Base-by-base conservation (phyloP, 495 filamentous ascomycete genomes). In the Penicillium egyptiacum region DNA sequence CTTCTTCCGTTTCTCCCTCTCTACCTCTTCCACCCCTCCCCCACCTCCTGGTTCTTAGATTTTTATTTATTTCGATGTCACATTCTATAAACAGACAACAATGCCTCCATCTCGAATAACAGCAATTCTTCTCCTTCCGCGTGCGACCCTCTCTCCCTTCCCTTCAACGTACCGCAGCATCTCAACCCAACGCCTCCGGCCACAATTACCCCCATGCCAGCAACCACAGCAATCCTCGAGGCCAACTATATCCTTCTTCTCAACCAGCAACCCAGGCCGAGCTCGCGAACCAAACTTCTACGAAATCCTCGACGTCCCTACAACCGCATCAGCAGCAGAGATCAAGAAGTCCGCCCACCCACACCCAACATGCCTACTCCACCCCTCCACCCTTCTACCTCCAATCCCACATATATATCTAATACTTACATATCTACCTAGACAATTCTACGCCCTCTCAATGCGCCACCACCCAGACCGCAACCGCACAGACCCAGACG, bases 401-500 rank as follows among this genome's bases (percentile, higher is more conserved):
- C 35, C n/a, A 17, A 39, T n/a, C 3, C 35, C 16, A 35, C 0
- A 8, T n/a, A 3, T 8, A 39, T 7, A 5, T 0, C 35, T 17
- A 17, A 39, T 39, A 19, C 53, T 48, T 35, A 46, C 30, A 4
- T 33, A 33, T 11, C 51, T 17, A 45, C 43, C 37, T 47, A 26
- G 70, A 60, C 86, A 92, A 79, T 98, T 95, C 83, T 97, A 96
- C 82, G 65, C 78, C 61, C 88, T 98, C 69, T 96, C 91, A 73
- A 94, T 96, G 75, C 72, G 76, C 49, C 88, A 96, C 83, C 94
- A 98, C 78, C 94, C 94, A 14, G 94, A 98, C 83, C 86, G 82
- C 73, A 94, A 98, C 80, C 89, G 81, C 55, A 47, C 75, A 57
- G 86, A 96, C 75, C 87, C 89, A 1, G 69, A 78, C 58, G 89